Conservation (phyloP, 2,329 filamentous ascomycete species). For the Fusarium sambucinum region DNA sequence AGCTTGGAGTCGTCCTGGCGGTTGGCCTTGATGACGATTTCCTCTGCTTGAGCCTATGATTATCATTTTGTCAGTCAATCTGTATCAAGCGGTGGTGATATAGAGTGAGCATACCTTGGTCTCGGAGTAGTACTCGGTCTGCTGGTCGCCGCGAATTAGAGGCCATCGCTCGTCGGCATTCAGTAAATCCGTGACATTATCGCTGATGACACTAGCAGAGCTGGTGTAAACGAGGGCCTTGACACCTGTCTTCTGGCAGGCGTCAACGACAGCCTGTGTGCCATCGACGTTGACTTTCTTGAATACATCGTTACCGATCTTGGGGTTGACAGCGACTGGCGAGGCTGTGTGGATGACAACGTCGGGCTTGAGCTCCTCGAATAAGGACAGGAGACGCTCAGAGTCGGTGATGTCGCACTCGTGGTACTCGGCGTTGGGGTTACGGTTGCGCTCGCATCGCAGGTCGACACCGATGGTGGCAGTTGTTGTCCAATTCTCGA, state of each 20-base stretch:
- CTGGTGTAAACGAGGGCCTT: conserved; percentile 92
- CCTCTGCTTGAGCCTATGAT: conserved; percentile 78
- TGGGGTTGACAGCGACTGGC: conserved; percentile 69
- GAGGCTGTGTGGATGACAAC: conserved; percentile 93
- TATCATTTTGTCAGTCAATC: neutral
- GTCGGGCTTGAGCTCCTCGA: conserved; percentile 77
- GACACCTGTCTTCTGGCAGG: conserved; percentile 76
- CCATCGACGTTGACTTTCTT: conserved; percentile 90
- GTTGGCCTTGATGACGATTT: conserved; percentile 82
- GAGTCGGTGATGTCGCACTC: conserved; percentile 82
- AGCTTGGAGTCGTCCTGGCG: conserved; percentile 68
- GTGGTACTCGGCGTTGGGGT: conserved; percentile 70
- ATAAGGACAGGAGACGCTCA: conserved; percentile 69
- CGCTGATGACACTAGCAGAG: conserved; percentile 86
- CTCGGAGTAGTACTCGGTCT: conserved; percentile 87
- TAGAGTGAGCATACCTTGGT: conserved; percentile 74
- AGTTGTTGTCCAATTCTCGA: conserved; percentile 63
- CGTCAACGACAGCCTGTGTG: conserved; percentile 81
- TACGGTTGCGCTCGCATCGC: conserved; percentile 76
- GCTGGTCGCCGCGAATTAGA: conserved; percentile 75
- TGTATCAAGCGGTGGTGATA: neutral
- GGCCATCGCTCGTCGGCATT: conserved; percentile 90
- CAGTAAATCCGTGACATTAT: conserved; percentile 81
- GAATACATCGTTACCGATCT: conserved; percentile 72
- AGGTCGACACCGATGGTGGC: conserved; percentile 79